These are phyloP conservation scores for Acacia concinna DNA, from an alignment of 331 rosid genomes.

Conservation along the genomic window DNA sequence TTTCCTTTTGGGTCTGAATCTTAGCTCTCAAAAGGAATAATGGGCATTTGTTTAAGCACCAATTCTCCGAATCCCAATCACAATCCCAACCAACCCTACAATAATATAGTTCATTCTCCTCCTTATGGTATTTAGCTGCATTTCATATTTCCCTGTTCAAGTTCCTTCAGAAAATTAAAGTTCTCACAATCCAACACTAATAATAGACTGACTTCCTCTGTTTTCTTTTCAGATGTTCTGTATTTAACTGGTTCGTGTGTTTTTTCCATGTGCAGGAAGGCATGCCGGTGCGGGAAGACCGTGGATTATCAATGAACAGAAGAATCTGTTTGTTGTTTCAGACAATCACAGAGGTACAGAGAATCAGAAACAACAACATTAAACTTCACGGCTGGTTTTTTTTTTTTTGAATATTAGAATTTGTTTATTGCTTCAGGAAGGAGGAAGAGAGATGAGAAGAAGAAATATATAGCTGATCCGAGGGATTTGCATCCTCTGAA, in stretches of 20 bases:
- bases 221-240: background rate
- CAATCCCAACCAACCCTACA: slow-evolving; percentile 12
- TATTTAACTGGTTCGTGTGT: background rate
- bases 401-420: too few species aligned
- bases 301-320: slow-evolving; percentile 2
- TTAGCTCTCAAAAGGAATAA: background rate
- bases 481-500: background rate
- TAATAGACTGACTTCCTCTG: background rate
- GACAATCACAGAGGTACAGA: slow-evolving; percentile 18
- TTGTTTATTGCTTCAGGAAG: background rate
- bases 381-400: background rate
- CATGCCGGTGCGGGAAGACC: background rate
- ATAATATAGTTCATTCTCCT: background rate
- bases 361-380: background rate
- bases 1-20: background rate
- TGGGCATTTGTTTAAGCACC: slow-evolving; percentile 42
- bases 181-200: background rate
- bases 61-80: slow-evolving; percentile 28
- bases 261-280: slow-evolving; percentile 11
- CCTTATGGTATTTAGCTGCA: slow-evolving; percentile 24
- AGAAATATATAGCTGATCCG: background rate
- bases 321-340: slow-evolving; percentile 1
- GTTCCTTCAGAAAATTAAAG: background rate
- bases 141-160: background rate
- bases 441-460: background rate